phyloP scores from a whole-genome alignment of 139 green algal species.

The Coelastrella sp. region DNA sequence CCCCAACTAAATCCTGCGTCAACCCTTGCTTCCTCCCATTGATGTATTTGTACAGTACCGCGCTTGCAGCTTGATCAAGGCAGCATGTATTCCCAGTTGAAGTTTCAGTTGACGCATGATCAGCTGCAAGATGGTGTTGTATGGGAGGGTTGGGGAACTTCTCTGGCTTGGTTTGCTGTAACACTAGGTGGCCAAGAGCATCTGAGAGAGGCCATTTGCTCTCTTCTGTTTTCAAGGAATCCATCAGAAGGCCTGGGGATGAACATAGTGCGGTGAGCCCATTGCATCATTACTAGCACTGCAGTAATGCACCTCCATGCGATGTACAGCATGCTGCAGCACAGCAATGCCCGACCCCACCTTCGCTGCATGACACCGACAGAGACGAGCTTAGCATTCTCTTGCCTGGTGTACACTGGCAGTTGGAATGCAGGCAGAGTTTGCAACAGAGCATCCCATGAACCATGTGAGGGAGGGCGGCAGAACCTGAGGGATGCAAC shows the following conservation, averaged over 20 bases:
- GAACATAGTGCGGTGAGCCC: constrained; percentile 27
- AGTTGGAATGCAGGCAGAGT: not conserved
- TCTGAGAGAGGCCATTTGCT: not conserved
- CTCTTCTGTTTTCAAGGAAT: not conserved
- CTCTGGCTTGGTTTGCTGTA: not conserved
- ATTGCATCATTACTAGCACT: too few relatives aligned
- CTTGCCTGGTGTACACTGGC: too few relatives aligned
- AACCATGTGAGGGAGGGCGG: not conserved
- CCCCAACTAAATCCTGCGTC: too few relatives aligned
- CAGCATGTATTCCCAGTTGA: too few relatives aligned
- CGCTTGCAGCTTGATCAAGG: too few relatives aligned
- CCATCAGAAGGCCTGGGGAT: constrained; percentile 1
- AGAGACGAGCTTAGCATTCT: too few relatives aligned
- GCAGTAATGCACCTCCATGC: not conserved
- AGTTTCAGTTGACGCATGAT: too few relatives aligned
- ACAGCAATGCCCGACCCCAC: too few relatives aligned
- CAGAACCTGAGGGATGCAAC: not conserved
- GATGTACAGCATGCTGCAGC: not conserved
- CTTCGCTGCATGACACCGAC: too few relatives aligned
- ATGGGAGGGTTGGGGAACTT: constrained; percentile 37
- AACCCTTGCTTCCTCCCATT: too few relatives aligned
- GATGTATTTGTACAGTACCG: too few relatives aligned
- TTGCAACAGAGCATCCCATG: not conserved
- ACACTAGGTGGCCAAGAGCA: not conserved
- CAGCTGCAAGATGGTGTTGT: not conserved